phyloP scores from a whole-genome alignment of 257 asterid species.

The Solanum chiquidenum region DNA sequence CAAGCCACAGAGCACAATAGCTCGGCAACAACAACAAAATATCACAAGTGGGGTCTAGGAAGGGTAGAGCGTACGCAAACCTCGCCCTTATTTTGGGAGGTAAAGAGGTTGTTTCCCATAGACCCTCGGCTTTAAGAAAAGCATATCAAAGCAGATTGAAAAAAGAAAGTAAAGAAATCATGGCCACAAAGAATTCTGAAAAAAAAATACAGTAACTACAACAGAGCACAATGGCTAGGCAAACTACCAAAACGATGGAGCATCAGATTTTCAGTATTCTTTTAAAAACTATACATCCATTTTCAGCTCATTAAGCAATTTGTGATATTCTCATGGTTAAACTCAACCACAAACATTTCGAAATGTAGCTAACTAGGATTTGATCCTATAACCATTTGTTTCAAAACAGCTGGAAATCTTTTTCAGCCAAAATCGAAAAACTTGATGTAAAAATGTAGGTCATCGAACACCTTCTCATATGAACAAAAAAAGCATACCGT shows the following conservation, averaged over 20 bases:
- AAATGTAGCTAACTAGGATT: not conserved
- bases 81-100: not conserved
- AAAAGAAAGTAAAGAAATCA: not conserved
- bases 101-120: not conserved
- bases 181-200: not conserved
- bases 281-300: not conserved
- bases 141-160: not conserved
- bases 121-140: not conserved
- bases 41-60: not conserved
- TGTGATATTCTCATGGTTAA: not conserved
- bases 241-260: not conserved
- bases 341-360: not conserved
- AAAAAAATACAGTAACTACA: not conserved
- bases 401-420: not conserved
- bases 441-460: not conserved
- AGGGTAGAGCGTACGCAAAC: not conserved
- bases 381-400: not conserved
- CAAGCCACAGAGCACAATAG: not conserved
- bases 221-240: not conserved
- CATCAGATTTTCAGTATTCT: not conserved
- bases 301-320: not conserved
- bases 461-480: not conserved
- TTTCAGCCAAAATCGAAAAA: not conserved
- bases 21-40: not conserved
- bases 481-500: conserved; percentile 32